Conservation (phyloP, 169 alveolate species). For the Cryptosporidium meleagridis region DNA sequence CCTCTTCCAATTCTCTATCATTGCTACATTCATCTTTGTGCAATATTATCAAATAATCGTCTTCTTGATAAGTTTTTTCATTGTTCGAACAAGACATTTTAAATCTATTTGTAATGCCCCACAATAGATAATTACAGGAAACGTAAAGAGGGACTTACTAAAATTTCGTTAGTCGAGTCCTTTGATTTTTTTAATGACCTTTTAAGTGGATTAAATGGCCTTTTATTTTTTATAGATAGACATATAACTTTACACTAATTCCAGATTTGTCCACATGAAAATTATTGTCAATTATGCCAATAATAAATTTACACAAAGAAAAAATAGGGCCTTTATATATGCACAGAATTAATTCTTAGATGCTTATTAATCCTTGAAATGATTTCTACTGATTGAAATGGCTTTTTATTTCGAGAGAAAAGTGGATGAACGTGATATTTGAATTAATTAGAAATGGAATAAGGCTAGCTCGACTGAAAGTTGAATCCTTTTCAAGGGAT, state of each 20-base stretch:
- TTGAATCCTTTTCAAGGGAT: neutral
- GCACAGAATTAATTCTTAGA: neutral
- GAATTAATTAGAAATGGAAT: slow-evolving; percentile 5
- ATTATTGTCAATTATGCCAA: neutral
- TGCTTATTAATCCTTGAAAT: neutral
- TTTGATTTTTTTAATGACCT: neutral
- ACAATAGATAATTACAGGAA: neutral
- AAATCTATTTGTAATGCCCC: slow-evolving; percentile 3
- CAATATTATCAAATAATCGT: slow-evolving; percentile 47
- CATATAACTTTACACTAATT: slow-evolving; percentile 36
- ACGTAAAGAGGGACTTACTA: neutral
- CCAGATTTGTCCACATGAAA: slow-evolving; percentile 75
- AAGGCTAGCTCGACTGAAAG: neutral
- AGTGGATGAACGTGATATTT: slow-evolving; percentile 40
- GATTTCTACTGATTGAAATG: slow-evolving; percentile 7
- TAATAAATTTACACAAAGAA: neutral
- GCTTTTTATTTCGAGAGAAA: neutral
- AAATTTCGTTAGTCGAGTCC: neutral
- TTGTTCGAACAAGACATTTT: slow-evolving; percentile 3
- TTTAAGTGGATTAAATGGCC: neutral
- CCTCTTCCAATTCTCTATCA: slow-evolving; percentile 7
- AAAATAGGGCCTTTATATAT: neutral
- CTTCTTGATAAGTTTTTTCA: slow-evolving; percentile 7
- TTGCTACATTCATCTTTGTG: slow-evolving; percentile 28
- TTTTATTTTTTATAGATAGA: slow-evolving; percentile 26